Evolutionary conservation across 805 yeast genomes (phyloP), one percentile per base, ranked within the genome.

Genomic region (Kazachstania viticola): DNA sequence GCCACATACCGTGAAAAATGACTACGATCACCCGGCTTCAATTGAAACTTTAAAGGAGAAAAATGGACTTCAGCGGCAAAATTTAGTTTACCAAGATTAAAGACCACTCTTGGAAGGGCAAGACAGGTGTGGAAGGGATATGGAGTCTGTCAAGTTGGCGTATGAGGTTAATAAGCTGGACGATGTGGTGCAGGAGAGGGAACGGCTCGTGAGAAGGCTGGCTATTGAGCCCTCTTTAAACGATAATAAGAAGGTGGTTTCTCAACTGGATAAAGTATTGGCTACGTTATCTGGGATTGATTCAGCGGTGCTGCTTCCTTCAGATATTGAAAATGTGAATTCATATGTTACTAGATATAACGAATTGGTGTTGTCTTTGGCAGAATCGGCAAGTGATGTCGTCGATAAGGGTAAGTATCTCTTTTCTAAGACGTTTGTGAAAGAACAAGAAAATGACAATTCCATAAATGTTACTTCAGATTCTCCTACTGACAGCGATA

Each of bases 181-280:
- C 4, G 54, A 51, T 35, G 17, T 51, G 14, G 39, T 53, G 4
- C 55, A 51, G 13, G 60, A 54, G 30, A 43, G 58, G 19, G 25
- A 30, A 12, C 35, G 58, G 24, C 33, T 54, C n/a, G 33, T 45
- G 3, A 29, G 36, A 4, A 39, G 36, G 17, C 26, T 51, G 21
- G 25, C 36, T 21, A 39, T 53, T 12, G 29, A 29, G 17, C 56
- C 57, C 3, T 49, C 58, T 3, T 27, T 32, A 3, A 39, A 38
- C n/a, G 58, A 53, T 36, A 47, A 43, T 14, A 27, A 41, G 8
- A 37, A 30, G 14, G 30, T 53, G 30, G 45, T 42, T 28, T 40
- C 36, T 27, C 56, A 49, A 24, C 29, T 51, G 23, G 37, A 37
- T 17, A 37, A 31, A 14, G 34, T 40, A 16, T 16, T 27, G 13